These are phyloP conservation scores for Fraxinus pennsylvanica DNA, from an alignment of 257 asterid genomes.

Conservation along the genomic window DNA sequence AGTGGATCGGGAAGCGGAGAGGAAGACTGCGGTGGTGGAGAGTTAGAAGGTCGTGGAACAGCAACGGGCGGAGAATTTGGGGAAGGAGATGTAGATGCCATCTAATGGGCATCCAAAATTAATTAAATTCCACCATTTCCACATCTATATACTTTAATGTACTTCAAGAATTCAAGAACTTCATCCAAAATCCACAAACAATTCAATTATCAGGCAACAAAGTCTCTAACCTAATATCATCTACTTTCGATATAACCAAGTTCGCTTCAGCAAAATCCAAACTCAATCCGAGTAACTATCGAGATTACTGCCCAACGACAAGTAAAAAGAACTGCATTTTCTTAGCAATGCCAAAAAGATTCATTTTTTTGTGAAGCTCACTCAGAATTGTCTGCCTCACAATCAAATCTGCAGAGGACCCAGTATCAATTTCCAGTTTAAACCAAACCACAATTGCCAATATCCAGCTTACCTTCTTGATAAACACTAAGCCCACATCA, in stretches of 20 bases:
- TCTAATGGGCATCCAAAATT: conserved; percentile 35
- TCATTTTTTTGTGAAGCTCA: background rate
- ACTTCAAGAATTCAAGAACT: background rate
- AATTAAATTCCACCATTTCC: conserved; percentile 37
- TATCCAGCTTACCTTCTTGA: conserved; percentile 4
- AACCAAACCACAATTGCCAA: conserved; percentile 21
- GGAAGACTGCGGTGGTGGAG: background rate
- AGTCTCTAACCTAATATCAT: background rate
- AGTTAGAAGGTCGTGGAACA: background rate
- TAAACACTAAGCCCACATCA: background rate
- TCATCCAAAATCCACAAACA: conserved; percentile 23
- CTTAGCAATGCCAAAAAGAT: conserved; percentile 13
- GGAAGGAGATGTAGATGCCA: conserved; percentile 57
- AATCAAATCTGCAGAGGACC: conserved; percentile 27
- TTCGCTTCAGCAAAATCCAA: conserved; percentile 11
- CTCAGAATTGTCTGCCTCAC: conserved; percentile 5
- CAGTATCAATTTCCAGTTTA: conserved; percentile 20
- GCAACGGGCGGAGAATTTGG: conserved; percentile 39
- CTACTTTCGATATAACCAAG: background rate
- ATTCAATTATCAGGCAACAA: background rate
- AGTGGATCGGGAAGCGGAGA: background rate
- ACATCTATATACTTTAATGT: conserved; percentile 20
- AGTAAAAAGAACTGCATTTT: background rate
- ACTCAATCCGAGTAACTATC: background rate
- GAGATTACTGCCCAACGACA: background rate